phyloP scores from a whole-genome alignment of 2,329 filamentous ascomycete species.

The Zopfia rhizophila region DNA sequence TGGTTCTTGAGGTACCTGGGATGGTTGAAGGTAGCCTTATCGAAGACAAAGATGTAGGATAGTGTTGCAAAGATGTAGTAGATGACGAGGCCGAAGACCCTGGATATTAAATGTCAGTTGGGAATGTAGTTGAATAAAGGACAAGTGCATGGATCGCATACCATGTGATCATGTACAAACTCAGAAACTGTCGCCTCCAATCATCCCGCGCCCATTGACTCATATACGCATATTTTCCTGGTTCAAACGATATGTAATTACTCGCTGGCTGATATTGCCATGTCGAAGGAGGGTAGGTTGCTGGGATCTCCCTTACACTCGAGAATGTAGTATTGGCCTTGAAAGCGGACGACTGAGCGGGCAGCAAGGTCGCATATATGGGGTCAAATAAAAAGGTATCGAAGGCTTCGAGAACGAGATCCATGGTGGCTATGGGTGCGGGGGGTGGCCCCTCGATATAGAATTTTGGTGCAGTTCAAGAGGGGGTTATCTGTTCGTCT shows the following conservation, averaged over 20 bases:
- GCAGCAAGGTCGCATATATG: slow-evolving; percentile 74
- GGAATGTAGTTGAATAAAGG: neutral
- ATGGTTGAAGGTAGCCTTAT: slow-evolving; percentile 84
- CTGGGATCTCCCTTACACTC: slow-evolving; percentile 47
- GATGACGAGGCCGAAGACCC: slow-evolving; percentile 80
- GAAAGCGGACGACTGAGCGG: slow-evolving; percentile 61
- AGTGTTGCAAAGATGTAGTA: slow-evolving; percentile 84
- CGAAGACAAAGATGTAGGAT: slow-evolving; percentile 86
- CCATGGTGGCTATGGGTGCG: slow-evolving; percentile 69
- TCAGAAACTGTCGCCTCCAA: slow-evolving; percentile 74
- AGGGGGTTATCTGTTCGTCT: too few species aligned
- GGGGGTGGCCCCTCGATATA: too few species aligned
- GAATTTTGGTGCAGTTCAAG: too few species aligned
- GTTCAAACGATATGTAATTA: slow-evolving; percentile 71
- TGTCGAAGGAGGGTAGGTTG: slow-evolving; percentile 33
- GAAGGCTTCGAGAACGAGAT: slow-evolving; percentile 83
- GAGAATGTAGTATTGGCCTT: slow-evolving; percentile 65
- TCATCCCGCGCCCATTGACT: slow-evolving; percentile 81
- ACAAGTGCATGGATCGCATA: too few species aligned
- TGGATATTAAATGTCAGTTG: slow-evolving; percentile 53
- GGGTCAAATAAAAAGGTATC: slow-evolving; percentile 83
- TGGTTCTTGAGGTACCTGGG: slow-evolving; percentile 94
- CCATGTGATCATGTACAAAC: slow-evolving; percentile 85
- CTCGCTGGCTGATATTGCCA: slow-evolving; percentile 78
- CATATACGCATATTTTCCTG: slow-evolving; percentile 77